These are phyloP conservation scores for Conidiobolus incongruus DNA, from an alignment of 371 early-diverging fungal species.

Conservation along the genomic window DNA sequence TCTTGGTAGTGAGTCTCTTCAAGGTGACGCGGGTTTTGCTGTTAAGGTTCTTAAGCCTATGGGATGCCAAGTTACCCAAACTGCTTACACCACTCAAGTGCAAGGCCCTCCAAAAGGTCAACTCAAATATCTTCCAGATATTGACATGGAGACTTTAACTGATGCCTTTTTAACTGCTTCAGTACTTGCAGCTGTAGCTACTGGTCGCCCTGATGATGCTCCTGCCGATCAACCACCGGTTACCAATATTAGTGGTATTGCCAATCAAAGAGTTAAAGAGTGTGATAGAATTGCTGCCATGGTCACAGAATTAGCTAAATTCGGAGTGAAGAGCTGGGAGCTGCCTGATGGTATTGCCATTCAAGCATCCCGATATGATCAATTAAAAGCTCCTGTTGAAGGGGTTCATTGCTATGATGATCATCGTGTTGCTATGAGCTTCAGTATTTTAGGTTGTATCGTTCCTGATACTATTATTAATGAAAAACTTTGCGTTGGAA, in stretches of 20 bases:
- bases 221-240: constrained; percentile 6
- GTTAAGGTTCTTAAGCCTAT: constrained; percentile 76
- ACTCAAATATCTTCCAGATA: constrained; percentile 43
- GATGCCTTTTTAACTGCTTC: constrained; percentile 94
- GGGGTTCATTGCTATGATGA: constrained; percentile 87
- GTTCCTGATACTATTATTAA: constrained; percentile 52
- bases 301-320: constrained; percentile 74
- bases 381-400: constrained; percentile 27
- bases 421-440: constrained; percentile 94
- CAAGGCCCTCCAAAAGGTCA: constrained; percentile 57
- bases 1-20: constrained; percentile 72
- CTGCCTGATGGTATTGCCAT: constrained; percentile 81
- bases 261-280: constrained; percentile 95
- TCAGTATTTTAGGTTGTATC: constrained; percentile 61
- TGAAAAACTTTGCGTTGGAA: constrained; percentile 91
- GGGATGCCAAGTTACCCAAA: constrained; percentile 60
- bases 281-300: constrained; percentile 94
- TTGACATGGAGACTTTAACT: constrained; percentile 97
- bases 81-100: constrained; percentile 69
- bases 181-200: constrained; percentile 75
- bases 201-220: constrained; percentile 7
- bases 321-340: constrained; percentile 68
- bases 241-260: constrained; percentile 81
- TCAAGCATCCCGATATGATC: constrained; percentile 33
- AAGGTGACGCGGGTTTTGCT: constrained; percentile 87